phyloP scores from a whole-genome alignment of 129 eudicot genomes.

The Arctium lappa region DNA sequence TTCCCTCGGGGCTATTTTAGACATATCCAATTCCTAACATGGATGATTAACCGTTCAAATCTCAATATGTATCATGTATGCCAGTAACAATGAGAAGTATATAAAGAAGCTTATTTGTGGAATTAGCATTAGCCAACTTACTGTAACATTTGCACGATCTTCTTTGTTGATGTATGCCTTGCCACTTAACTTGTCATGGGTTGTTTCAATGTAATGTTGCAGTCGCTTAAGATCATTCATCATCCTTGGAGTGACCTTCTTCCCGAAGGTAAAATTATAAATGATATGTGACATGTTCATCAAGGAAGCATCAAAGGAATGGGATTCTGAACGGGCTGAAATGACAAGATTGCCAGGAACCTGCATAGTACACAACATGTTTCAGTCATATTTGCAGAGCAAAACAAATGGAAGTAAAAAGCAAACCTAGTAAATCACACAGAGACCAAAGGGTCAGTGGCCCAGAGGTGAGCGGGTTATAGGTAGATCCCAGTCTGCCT shows the following conservation, averaged over 20 bases:
- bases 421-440: background rate
- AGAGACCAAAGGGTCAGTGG: background rate
- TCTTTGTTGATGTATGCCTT: constrained; percentile 41
- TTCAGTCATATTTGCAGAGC: background rate
- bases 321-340: constrained; percentile 70
- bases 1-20: background rate
- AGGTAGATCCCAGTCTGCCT: background rate
- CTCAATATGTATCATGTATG: too few relatives aligned
- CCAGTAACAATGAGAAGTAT: background rate
- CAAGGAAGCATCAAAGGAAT: constrained; percentile 79
- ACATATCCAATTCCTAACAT: background rate
- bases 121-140: constrained; percentile 33
- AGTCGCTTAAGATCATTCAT: constrained; percentile 58
- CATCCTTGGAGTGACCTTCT: constrained; percentile 47
- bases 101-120: background rate
- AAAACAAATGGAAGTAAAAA: background rate
- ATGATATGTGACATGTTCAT: constrained; percentile 85
- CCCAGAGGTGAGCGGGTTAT: background rate
- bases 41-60: background rate
- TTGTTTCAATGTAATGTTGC: constrained; percentile 49
- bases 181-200: constrained; percentile 57
- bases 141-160: constrained; percentile 57
- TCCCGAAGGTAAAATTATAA: constrained; percentile 66
- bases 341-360: constrained; percentile 80
- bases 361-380: constrained; percentile 33